phyloP scores from a whole-genome alignment of 768 basidiomycete genomes.

The Lyophyllum decastes region DNA sequence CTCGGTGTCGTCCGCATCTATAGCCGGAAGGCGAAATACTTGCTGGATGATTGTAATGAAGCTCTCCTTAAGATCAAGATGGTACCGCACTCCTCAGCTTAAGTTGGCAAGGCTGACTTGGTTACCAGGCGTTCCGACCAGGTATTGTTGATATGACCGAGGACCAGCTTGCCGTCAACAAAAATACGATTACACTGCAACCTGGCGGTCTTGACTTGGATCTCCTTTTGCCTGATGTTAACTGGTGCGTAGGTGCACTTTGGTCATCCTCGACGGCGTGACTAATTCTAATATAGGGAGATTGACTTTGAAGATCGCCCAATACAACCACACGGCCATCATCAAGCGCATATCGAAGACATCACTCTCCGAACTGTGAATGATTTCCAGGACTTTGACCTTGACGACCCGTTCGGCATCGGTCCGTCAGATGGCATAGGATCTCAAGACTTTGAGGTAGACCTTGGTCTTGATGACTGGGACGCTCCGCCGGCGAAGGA shows the following conservation, averaged over 20 bases:
- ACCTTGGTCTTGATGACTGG: conserved; percentile 72
- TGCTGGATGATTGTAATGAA: conserved; percentile 97
- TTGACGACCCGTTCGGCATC: conserved; percentile 77
- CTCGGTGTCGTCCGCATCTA: conserved; percentile 98
- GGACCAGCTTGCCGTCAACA: conserved; percentile 85
- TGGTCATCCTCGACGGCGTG: background rate
- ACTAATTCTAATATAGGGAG: conserved; percentile 53
- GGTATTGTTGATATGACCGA: conserved; percentile 96
- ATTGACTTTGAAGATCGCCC: conserved; percentile 75
- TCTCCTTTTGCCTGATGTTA: conserved; percentile 74
- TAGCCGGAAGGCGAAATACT: conserved; percentile 95
- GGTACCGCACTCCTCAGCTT: conserved; percentile 42
- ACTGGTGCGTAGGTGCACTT: conserved; percentile 54
- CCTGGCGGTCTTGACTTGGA: conserved; percentile 79
- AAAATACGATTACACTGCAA: conserved; percentile 87
- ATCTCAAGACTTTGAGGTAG: conserved; percentile 80
- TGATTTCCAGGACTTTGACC: conserved; percentile 66
- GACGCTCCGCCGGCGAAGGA: conserved; percentile 56
- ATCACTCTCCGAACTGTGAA: conserved; percentile 84
- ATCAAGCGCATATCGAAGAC: conserved; percentile 83
- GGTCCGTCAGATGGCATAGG: conserved; percentile 83
- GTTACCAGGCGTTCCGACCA: conserved; percentile 83
- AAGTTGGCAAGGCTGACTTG: background rate
- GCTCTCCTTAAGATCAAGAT: conserved; percentile 94
- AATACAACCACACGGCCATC: conserved; percentile 67